These are phyloP conservation scores for Aspergillus biplanus DNA, from an alignment of 495 filamentous ascomycete genomes.

Conservation along the genomic window DNA sequence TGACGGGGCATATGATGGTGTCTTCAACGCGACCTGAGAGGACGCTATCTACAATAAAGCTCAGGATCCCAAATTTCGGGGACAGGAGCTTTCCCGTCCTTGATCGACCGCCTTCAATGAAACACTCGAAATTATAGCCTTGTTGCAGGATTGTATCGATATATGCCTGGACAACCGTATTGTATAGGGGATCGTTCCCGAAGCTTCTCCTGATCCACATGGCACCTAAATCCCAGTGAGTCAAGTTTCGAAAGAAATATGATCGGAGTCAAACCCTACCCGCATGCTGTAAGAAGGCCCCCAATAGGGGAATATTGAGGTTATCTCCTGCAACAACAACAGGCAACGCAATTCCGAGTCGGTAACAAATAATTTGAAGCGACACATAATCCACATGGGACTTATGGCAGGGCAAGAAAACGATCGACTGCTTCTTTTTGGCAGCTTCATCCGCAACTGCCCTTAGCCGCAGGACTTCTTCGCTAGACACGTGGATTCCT, in stretches of 20 bases:
- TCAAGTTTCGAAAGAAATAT: not conserved
- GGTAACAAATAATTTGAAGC: constrained; percentile 91
- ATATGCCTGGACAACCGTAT: constrained; percentile 89
- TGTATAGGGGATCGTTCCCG: constrained; percentile 87
- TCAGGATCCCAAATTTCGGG: constrained; percentile 95
- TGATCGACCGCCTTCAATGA: constrained; percentile 92
- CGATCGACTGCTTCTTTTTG: constrained; percentile 88
- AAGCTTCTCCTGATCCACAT: constrained; percentile 97
- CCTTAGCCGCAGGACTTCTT: constrained; percentile 83
- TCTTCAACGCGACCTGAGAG: constrained; percentile 87
- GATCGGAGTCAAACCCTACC: constrained; percentile 46
- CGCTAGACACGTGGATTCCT: constrained; percentile 90
- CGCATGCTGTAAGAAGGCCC: constrained; percentile 89
- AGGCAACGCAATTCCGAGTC: constrained; percentile 83
- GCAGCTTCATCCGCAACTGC: constrained; percentile 80
- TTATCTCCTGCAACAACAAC: constrained; percentile 97
- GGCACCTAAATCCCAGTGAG: constrained; percentile 59
- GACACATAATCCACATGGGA: constrained; percentile 97
- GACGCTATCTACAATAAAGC: constrained; percentile 87
- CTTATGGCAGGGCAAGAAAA: constrained; percentile 92
- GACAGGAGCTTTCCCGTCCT: constrained; percentile 91
- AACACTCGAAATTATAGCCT: constrained; percentile 94
- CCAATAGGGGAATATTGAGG: constrained; percentile 88
- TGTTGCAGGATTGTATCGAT: constrained; percentile 90
- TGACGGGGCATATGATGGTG: constrained; percentile 90